Percentiles rank a stretch among this genome's conserved stretches.
These are phyloP conservation scores for Calonectria pteridis DNA, from an alignment of 2,329 filamentous ascomycete species.

Conservation along the genomic window DNA sequence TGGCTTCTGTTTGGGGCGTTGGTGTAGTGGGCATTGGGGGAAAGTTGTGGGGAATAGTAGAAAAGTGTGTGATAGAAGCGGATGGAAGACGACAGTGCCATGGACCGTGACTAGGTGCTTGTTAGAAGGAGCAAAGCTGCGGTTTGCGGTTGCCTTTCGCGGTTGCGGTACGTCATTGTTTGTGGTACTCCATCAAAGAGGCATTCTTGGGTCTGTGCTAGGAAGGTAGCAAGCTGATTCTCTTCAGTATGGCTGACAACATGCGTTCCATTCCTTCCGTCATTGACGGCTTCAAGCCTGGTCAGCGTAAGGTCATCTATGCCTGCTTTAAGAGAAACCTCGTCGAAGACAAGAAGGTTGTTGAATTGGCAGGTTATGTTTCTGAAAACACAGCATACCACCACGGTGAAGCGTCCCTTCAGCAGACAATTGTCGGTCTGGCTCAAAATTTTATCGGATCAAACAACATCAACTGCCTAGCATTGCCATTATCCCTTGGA, in stretches of 20 bases:
- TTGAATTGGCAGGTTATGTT: slow-evolving; percentile 92
- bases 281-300: slow-evolving; percentile 94
- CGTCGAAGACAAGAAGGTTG: slow-evolving; percentile 95
- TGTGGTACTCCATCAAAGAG: background rate
- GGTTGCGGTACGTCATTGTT: background rate
- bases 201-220: background rate
- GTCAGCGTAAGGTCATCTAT: slow-evolving; percentile 96
- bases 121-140: background rate
- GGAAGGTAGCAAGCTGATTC: slow-evolving; percentile 79
- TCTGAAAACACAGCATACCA: slow-evolving; percentile 94
- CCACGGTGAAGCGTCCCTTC: slow-evolving; percentile 91
- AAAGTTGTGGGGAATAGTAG: background rate
- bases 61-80: background rate
- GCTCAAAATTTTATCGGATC: slow-evolving; percentile 97
- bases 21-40: no score
- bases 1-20: background rate
- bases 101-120: background rate
- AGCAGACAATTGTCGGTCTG: slow-evolving; percentile 95
- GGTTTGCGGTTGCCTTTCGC: background rate
- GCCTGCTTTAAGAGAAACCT: slow-evolving; percentile 94
- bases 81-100: background rate
- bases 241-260: slow-evolving; percentile 99
- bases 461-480: slow-evolving; percentile 96
- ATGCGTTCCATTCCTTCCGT: slow-evolving; percentile 96
- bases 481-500: no score